Conservation (phyloP, 805 yeast genomes). For the Lipomyces starkeyi region DNA sequence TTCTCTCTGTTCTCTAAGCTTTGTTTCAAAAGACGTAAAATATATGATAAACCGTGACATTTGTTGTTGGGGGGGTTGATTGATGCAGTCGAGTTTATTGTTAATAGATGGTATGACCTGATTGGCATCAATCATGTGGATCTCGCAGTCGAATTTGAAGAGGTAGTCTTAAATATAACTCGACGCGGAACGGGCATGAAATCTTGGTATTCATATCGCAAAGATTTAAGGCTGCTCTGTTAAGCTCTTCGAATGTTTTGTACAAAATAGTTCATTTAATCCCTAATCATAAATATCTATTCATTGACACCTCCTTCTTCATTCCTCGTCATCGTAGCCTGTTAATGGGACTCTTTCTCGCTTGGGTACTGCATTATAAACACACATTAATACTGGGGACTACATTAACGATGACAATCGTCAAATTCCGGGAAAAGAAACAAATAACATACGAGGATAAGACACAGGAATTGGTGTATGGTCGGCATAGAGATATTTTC, state of each 20-base stretch:
- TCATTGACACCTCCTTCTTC: background rate
- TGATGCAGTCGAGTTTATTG: too few relatives aligned
- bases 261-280: background rate
- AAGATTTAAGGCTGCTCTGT: background rate
- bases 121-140: background rate
- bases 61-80: background rate
- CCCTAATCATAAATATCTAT: background rate
- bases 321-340: conserved; percentile 24
- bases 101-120: too few relatives aligned
- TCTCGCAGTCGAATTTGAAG: background rate
- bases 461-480: conserved; percentile 62
- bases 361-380: conserved; percentile 17
- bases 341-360: conserved; percentile 19
- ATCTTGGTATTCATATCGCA: background rate
- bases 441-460: conserved; percentile 44
- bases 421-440: background rate
- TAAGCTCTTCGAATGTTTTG: background rate
- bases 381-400: conserved; percentile 45
- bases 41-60: background rate
- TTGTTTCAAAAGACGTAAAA: background rate
- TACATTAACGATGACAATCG: background rate
- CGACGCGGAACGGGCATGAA: background rate
- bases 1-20: background rate
- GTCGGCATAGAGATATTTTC: conserved; percentile 60
- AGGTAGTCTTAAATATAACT: background rate